A percentile compares a stretch with the other conserved stretches of the same genome.
phyloP scores from a whole-genome alignment of 768 basidiomycete genomes.

The Termitomyces titanicus region DNA sequence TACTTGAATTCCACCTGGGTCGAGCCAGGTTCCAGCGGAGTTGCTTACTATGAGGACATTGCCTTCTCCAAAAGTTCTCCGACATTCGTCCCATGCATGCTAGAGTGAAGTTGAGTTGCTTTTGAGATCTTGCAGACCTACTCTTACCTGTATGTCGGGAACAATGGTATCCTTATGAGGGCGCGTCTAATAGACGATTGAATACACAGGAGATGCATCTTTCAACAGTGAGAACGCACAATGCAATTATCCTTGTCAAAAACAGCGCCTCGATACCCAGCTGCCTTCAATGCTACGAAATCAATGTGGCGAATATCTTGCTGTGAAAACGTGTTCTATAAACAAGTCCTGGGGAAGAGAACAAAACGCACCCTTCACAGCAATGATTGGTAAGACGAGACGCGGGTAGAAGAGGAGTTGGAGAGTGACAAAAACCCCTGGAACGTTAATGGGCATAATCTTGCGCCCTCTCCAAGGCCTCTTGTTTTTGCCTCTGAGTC shows the following conservation, averaged over 20 bases:
- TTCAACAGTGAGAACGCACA: slow-evolving; percentile 38
- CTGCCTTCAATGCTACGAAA: slow-evolving; percentile 63
- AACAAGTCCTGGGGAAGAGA: not conserved
- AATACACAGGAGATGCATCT: not conserved
- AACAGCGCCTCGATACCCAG: slow-evolving; percentile 86
- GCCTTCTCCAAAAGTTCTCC: slow-evolving; percentile 66
- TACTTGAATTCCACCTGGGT: slow-evolving; percentile 79
- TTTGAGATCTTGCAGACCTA: not conserved
- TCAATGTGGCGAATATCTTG: slow-evolving; percentile 85
- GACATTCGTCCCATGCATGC: slow-evolving; percentile 75
- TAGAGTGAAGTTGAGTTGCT: slow-evolving; percentile 21
- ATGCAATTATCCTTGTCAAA: slow-evolving; percentile 99
- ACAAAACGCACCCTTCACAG: slow-evolving; percentile 55
- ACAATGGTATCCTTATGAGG: slow-evolving; percentile 76
- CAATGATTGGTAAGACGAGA: slow-evolving; percentile 60
- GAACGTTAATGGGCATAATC: slow-evolving; percentile 70
- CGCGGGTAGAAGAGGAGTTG: slow-evolving; percentile 69
- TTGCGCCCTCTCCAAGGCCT: too few species aligned
- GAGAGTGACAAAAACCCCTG: slow-evolving; percentile 66
- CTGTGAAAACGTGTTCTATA: slow-evolving; percentile 33
- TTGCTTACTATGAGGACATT: slow-evolving; percentile 93
- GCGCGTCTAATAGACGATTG: slow-evolving; percentile 53
- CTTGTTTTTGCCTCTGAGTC: too few species aligned
- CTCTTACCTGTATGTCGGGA: slow-evolving; percentile 66
- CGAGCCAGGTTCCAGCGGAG: slow-evolving; percentile 81